phyloP scores from a whole-genome alignment of 202 grass and related monocot species.

The Zizania palustris region DNA sequence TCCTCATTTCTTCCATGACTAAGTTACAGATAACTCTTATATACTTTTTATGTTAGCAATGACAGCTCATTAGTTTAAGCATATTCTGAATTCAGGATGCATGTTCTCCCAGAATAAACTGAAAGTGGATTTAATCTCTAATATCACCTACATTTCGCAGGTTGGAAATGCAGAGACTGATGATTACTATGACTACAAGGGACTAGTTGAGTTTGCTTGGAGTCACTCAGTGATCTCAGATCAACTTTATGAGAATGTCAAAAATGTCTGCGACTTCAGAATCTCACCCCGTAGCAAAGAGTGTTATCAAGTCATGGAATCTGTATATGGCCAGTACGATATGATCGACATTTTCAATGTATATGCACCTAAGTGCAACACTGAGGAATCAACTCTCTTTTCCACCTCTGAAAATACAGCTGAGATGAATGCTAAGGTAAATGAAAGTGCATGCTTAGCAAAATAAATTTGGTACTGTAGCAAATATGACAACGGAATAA shows the following conservation, averaged over 20 bases:
- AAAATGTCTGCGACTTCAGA: conserved; percentile 69
- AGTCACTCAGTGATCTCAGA: conserved; percentile 81
- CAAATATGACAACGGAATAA: conserved; percentile 11
- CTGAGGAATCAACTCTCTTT: conserved; percentile 44
- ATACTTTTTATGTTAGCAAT: too few species aligned
- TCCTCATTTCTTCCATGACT: not conserved
- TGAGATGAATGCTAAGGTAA: conserved; percentile 39
- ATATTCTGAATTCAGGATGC: not conserved
- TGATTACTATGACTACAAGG: conserved; percentile 71
- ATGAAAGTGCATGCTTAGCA: not conserved
- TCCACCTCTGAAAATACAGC: conserved; percentile 7
- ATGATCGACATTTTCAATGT: conserved; percentile 85
- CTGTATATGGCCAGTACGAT: conserved; percentile 54
- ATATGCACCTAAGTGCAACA: conserved; percentile 83
- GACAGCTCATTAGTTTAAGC: not conserved
- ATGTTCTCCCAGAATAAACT: not conserved
- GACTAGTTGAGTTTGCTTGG: conserved; percentile 78
- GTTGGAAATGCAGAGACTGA: conserved; percentile 77
- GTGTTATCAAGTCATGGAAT: conserved; percentile 57
- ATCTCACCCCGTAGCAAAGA: conserved; percentile 42
- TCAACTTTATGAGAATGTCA: conserved; percentile 62
- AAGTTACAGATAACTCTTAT: too few species aligned
- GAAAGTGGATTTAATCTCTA: not conserved
- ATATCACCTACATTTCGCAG: conserved; percentile 36
- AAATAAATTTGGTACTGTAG: not conserved